Conservation (phyloP, 1,284 basidiomycete species). For the Boletellus deceptivus region DNA sequence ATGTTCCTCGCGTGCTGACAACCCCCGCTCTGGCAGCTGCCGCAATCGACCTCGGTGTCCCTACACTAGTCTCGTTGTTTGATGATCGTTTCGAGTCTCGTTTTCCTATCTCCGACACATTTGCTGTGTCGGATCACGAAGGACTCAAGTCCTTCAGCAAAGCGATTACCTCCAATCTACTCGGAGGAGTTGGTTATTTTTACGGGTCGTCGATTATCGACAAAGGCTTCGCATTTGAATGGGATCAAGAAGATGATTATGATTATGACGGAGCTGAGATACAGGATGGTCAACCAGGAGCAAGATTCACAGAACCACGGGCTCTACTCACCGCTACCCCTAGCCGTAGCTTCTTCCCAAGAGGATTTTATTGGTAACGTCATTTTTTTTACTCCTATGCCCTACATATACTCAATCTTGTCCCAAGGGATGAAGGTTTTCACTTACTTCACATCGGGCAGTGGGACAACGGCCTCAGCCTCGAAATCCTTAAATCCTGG, state of each 20-base stretch:
- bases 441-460: conserved; percentile 87
- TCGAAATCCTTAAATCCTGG: conserved; percentile 90
- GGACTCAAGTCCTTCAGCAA: conserved; percentile 76
- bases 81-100: conserved; percentile 63
- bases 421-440: conserved; percentile 88
- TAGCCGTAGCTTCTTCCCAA: conserved; percentile 92
- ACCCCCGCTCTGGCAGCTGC: conserved; percentile 41
- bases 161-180: conserved; percentile 83
- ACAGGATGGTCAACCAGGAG: conserved; percentile 42
- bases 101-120: conserved; percentile 66
- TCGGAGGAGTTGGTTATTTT: conserved; percentile 94
- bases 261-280: conserved; percentile 40
- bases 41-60: conserved; percentile 65
- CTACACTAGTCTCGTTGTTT: conserved; percentile 62
- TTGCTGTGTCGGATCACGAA: conserved; percentile 45
- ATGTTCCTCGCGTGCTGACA: conserved; percentile 9
- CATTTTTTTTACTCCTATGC: neutral
- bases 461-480: conserved; percentile 89
- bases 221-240: conserved; percentile 79
- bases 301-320: conserved; percentile 69
- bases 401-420: conserved; percentile 2
- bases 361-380: conserved; percentile 89
- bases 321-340: conserved; percentile 90
- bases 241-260: conserved; percentile 78
- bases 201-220: conserved; percentile 90